phyloP scores from a whole-genome alignment of 1,139 yeast species.

The Eremothecium cymbalariae region DNA sequence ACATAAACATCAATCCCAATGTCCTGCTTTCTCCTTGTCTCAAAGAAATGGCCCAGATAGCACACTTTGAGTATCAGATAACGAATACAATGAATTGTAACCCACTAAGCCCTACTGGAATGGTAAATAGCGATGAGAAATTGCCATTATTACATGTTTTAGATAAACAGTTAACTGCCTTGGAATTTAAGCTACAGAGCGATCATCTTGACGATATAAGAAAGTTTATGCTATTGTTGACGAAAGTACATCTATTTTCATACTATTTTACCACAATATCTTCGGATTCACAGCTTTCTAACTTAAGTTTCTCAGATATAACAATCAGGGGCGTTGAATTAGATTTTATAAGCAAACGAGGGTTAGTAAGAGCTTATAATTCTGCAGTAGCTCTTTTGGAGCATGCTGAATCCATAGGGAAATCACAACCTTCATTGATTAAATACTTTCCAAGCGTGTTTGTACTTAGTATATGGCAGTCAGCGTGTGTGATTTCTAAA shows the following conservation, averaged over 20 bases:
- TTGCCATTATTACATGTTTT: constrained; percentile 66
- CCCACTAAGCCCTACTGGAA: constrained; percentile 58
- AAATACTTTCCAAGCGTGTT: constrained; percentile 78
- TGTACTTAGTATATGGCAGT: constrained; percentile 80
- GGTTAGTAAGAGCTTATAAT: constrained; percentile 68
- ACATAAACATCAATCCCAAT: constrained; percentile 9
- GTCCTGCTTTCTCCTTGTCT: constrained; percentile 40
- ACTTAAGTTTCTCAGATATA: background rate
- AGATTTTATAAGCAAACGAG: constrained; percentile 53
- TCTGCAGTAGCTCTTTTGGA: constrained; percentile 64
- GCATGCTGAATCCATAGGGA: constrained; percentile 58
- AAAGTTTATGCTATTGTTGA: constrained; percentile 56
- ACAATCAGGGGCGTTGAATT: constrained; percentile 15
- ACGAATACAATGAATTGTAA: constrained; percentile 70
- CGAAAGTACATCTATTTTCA: constrained; percentile 71
- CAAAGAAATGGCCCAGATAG: constrained; percentile 69
- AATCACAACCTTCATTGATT: constrained; percentile 53
- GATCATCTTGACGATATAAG: constrained; percentile 53
- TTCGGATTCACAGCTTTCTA: constrained; percentile 2
- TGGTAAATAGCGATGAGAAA: constrained; percentile 53
- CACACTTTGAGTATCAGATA: constrained; percentile 79
- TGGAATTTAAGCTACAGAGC: constrained; percentile 47
- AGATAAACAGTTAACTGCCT: constrained; percentile 61
- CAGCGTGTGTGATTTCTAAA: constrained; percentile 75
- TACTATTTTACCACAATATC: constrained; percentile 68